Conservation (phyloP, 495 filamentous ascomycete species). For the Lentithecium fluviatile region DNA sequence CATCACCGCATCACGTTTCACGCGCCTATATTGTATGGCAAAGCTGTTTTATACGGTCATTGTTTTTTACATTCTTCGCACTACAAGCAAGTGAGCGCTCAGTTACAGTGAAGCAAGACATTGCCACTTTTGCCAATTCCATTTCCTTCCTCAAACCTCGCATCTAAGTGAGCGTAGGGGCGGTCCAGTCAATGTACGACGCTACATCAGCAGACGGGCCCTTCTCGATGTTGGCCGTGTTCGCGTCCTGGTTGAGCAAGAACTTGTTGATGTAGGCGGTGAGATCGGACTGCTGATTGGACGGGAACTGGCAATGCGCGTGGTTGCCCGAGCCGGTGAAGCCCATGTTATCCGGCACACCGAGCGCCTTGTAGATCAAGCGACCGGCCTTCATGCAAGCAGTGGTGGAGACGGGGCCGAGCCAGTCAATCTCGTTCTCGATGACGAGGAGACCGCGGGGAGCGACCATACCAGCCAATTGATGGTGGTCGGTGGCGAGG, state of each 20-base stretch:
- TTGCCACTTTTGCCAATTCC: background rate
- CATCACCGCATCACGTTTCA: too few relatives aligned
- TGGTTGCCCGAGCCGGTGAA: conserved; percentile 55
- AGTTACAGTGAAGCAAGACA: conserved; percentile 11
- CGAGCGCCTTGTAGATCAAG: conserved; percentile 52
- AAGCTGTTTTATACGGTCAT: background rate
- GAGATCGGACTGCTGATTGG: conserved; percentile 50
- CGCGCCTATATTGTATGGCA: too few relatives aligned
- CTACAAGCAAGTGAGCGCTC: conserved; percentile 10
- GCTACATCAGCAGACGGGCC: conserved; percentile 26
- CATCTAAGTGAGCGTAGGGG: conserved; percentile 36
- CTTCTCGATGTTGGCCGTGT: conserved; percentile 42
- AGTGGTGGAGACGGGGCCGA: conserved; percentile 47
- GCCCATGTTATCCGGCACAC: conserved; percentile 50
- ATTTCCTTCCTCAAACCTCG: background rate
- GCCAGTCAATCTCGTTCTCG: conserved; percentile 51
- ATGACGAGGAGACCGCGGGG: conserved; percentile 46
- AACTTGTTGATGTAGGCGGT: conserved; percentile 56
- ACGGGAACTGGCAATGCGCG: conserved; percentile 56
- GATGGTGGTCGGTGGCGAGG: conserved; percentile 48
- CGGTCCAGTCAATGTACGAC: conserved; percentile 43
- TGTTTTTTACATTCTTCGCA: background rate
- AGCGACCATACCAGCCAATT: conserved; percentile 46
- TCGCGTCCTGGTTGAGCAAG: conserved; percentile 43
- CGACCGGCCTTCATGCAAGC: conserved; percentile 57